Percentiles rank a stretch among this genome's conserved stretches.
Conservation (phyloP, 805 yeast genomes). For the Metschnikowia similis region DNA sequence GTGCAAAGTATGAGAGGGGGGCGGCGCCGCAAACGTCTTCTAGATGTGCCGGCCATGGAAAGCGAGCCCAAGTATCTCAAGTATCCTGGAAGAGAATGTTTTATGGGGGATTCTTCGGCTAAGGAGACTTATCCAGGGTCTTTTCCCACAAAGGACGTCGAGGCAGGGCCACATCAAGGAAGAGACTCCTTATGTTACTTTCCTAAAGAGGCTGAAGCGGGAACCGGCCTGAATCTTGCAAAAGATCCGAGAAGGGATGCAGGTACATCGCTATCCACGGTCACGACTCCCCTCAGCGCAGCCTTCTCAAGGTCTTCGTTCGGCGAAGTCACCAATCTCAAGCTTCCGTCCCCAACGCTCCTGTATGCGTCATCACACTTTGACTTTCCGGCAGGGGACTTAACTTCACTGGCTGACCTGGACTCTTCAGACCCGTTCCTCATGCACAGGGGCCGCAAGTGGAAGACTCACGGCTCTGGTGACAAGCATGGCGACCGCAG, state of each 20-base stretch:
- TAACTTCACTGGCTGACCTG: conserved; percentile 3
- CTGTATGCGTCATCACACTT: conserved; percentile 9
- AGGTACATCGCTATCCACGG: neutral
- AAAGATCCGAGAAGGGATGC: neutral
- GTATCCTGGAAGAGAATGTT: neutral
- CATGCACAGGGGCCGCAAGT: neutral
- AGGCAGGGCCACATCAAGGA: neutral
- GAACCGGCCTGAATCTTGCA: neutral
- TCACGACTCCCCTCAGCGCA: neutral
- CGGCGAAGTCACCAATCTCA: conserved; percentile 1
- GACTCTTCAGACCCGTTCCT: conserved; percentile 1
- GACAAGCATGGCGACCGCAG: neutral
- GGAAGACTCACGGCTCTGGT: neutral
- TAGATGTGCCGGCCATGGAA: neutral
- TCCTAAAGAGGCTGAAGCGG: neutral
- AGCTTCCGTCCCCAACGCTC: conserved; percentile 12
- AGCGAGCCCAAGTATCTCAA: neutral
- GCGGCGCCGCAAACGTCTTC: conserved; percentile 33
- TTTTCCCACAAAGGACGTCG: neutral
- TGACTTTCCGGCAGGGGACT: conserved; percentile 2
- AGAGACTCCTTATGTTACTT: neutral
- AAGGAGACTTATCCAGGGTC: neutral
- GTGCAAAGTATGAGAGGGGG: conserved; percentile 59
- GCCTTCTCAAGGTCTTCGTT: neutral
- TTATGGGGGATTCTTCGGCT: neutral